These are phyloP conservation scores for Handroanthus guayacan DNA, from an alignment of 257 asterid species.

Conservation along the genomic window DNA sequence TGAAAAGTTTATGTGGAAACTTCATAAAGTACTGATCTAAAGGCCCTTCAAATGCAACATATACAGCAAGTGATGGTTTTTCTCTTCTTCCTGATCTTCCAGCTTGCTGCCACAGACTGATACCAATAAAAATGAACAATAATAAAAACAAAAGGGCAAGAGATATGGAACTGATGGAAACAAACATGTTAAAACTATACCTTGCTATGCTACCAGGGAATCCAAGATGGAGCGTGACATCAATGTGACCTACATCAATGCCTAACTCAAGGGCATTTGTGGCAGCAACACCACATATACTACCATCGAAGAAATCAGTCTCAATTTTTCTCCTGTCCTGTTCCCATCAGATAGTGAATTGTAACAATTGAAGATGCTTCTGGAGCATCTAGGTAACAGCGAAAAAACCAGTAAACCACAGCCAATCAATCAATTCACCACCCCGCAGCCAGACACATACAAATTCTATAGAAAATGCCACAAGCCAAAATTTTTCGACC, in stretches of 20 bases:
- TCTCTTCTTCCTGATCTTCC: constrained; percentile 98
- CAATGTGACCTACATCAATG: constrained; percentile 96
- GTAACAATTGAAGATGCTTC: constrained; percentile 32
- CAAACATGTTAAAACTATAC: constrained; percentile 47
- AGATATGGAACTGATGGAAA: constrained; percentile 29
- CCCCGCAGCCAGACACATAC: neutral
- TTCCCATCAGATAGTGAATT: constrained; percentile 42
- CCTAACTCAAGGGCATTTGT: constrained; percentile 98
- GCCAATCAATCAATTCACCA: neutral
- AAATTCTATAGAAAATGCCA: constrained; percentile 6
- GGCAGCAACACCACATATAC: constrained; percentile 86
- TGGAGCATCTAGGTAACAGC: constrained; percentile 30
- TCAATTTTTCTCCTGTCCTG: constrained; percentile 96
- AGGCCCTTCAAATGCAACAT: constrained; percentile 97
- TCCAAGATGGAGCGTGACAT: constrained; percentile 93
- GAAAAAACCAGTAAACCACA: constrained; percentile 2
- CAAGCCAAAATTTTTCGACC: neutral
- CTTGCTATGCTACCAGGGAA: constrained; percentile 98
- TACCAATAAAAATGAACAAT: constrained; percentile 28
- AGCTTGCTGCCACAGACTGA: constrained; percentile 97
- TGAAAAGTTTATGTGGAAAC: constrained; percentile 85
- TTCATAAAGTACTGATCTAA: constrained; percentile 96
- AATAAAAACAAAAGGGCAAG: constrained; percentile 32
- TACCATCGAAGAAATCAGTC: constrained; percentile 76
- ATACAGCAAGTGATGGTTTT: constrained; percentile 83